Evolutionary conservation across 768 basidiomycete species (phyloP).

Genomic region (Termitomyces sp.): DNA sequence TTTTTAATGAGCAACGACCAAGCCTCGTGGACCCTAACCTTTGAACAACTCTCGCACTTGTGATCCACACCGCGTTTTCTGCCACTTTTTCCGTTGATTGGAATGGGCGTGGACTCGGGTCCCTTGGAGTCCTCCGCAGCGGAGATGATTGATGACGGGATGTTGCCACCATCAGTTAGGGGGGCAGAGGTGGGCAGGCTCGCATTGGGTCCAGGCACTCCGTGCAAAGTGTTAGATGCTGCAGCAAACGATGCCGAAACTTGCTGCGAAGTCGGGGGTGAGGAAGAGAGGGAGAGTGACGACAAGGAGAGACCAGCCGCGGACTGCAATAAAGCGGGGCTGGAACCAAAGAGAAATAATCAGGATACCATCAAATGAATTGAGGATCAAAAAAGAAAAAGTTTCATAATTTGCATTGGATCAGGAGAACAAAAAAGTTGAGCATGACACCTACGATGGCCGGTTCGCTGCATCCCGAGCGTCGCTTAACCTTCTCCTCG

Average conservation of each 20-base stretch:
- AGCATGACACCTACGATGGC: constrained; percentile 54
- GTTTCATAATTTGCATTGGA: background rate
- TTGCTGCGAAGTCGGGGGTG: constrained; percentile 21
- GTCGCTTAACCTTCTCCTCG: constrained; percentile 69
- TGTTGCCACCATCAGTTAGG: constrained; percentile 21
- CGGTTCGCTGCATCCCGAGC: constrained; percentile 73
- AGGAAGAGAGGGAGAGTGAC: constrained; percentile 37
- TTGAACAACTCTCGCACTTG: constrained; percentile 91
- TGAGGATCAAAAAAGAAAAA: constrained; percentile 1
- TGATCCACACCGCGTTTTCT: constrained; percentile 85
- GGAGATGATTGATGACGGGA: constrained; percentile 7
- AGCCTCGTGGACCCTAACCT: constrained; percentile 46
- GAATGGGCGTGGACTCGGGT: constrained; percentile 26
- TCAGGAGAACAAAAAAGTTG: constrained; percentile 8
- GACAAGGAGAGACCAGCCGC: constrained; percentile 36
- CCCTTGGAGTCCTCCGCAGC: constrained; percentile 12
- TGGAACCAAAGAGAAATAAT: constrained; percentile 12
- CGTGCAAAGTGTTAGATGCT: constrained; percentile 19
- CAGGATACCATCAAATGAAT: constrained; percentile 2
- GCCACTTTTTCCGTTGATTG: constrained; percentile 34
- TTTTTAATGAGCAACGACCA: constrained; percentile 4
- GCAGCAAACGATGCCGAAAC: constrained; percentile 20
- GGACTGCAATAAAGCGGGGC: constrained; percentile 27
- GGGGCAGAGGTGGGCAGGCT: constrained; percentile 17
- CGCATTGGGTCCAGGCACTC: constrained; percentile 16